phyloP scores from a whole-genome alignment of 2,329 filamentous ascomycete genomes.

The Metarhizium anisopliae region DNA sequence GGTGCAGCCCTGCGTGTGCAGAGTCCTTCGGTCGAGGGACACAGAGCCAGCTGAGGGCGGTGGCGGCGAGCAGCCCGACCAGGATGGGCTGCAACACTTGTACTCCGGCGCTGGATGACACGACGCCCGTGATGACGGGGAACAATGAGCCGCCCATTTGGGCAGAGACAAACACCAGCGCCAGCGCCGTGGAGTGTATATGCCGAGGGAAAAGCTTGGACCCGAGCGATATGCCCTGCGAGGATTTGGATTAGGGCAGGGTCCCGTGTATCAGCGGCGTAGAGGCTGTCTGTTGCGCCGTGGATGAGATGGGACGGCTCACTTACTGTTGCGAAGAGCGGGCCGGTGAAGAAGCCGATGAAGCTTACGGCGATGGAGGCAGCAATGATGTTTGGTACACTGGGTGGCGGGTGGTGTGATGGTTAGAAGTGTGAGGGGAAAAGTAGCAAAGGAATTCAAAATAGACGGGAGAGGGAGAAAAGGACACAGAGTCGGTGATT shows the following conservation, averaged over 20 bases:
- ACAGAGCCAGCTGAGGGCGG: too few species aligned
- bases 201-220: slow-evolving; percentile 38
- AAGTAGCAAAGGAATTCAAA: neutral
- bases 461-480: neutral
- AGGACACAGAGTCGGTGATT: too few species aligned
- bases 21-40: too few species aligned
- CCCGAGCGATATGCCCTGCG: slow-evolving; percentile 41
- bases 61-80: too few species aligned
- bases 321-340: slow-evolving; percentile 32
- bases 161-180: slow-evolving; percentile 47
- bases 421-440: too few species aligned
- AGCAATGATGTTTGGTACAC: slow-evolving; percentile 33
- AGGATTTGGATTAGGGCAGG: neutral
- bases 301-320: too few species aligned
- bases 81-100: slow-evolving; percentile 39
- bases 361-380: slow-evolving; percentile 45
- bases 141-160: slow-evolving; percentile 48
- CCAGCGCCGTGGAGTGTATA: slow-evolving; percentile 13
- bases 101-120: slow-evolving; percentile 36
- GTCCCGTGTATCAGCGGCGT: too few species aligned
- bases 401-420: neutral
- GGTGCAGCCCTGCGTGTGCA: too few species aligned
- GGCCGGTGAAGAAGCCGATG: slow-evolving; percentile 49
- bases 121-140: slow-evolving; percentile 44
- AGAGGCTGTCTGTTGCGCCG: too few species aligned